Evolutionary conservation across 2,329 filamentous ascomycete genomes (phyloP).

Genomic region (Epichloe scottii): DNA sequence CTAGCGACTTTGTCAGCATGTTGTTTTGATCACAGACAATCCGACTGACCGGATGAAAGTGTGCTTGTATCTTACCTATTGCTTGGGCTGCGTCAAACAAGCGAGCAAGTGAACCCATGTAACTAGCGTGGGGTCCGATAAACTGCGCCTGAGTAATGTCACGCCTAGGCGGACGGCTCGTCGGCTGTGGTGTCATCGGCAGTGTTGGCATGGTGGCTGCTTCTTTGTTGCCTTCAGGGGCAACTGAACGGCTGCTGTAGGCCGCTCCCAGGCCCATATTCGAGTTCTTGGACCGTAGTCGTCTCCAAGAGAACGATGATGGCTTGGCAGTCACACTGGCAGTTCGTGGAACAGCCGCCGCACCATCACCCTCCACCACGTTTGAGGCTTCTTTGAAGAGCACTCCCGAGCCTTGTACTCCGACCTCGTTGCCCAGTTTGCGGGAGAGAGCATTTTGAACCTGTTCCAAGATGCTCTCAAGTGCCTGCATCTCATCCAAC

Average conservation of each 20-base stretch:
- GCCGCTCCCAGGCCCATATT: slow-evolving; percentile 43
- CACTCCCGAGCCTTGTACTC: slow-evolving; percentile 58
- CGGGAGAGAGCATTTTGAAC: slow-evolving; percentile 65
- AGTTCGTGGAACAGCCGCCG: slow-evolving; percentile 35
- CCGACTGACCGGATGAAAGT: too few relatives aligned
- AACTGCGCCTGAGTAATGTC: slow-evolving; percentile 59
- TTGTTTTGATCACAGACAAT: background rate
- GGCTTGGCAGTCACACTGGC: slow-evolving; percentile 56
- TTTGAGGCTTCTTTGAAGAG: slow-evolving; percentile 61
- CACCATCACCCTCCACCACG: slow-evolving; percentile 31
- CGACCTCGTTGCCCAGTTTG: slow-evolving; percentile 88
- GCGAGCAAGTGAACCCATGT: slow-evolving; percentile 82
- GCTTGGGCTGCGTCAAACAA: slow-evolving; percentile 90
- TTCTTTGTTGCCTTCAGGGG: slow-evolving; percentile 17
- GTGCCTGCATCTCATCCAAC: slow-evolving; percentile 81
- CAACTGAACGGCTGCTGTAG: slow-evolving; percentile 25
- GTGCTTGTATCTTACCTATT: slow-evolving; percentile 47
- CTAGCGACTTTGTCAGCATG: slow-evolving; percentile 29
- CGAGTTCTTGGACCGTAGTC: slow-evolving; percentile 81
- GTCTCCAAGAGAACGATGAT: slow-evolving; percentile 70
- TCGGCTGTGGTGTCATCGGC: slow-evolving; percentile 59
- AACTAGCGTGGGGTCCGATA: slow-evolving; percentile 72
- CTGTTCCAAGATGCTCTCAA: slow-evolving; percentile 78
- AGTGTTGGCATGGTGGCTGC: slow-evolving; percentile 53
- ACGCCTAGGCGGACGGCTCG: slow-evolving; percentile 56